Evolutionary conservation across 2,329 filamentous ascomycete species (phyloP).

Genomic region (Thielaviopsis cerberus): DNA sequence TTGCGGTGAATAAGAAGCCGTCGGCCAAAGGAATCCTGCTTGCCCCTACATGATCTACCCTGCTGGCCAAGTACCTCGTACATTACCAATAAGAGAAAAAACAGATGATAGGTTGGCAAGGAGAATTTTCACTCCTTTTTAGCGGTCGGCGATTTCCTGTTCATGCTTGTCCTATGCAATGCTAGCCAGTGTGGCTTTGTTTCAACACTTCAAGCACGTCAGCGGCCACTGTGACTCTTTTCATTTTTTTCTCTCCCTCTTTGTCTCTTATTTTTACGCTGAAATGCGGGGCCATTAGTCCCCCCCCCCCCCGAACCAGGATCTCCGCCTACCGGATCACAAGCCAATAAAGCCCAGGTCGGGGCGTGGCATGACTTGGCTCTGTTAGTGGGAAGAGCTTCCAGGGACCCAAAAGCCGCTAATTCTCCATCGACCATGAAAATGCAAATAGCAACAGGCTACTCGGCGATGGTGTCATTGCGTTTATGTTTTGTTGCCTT

Average conservation of each 20-base stretch:
- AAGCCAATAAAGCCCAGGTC: neutral
- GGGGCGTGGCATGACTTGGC: neutral
- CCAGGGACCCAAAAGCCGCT: neutral
- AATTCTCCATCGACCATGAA: neutral
- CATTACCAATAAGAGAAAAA: neutral
- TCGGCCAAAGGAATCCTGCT: neutral
- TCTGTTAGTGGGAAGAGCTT: neutral
- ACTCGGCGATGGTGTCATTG: neutral
- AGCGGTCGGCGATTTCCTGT: neutral
- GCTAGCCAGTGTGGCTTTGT: neutral
- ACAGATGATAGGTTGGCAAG: neutral
- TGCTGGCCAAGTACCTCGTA: neutral
- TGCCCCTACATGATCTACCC: neutral
- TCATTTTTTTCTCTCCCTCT: neutral
- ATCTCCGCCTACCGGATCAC: neutral
- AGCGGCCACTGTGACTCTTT: slow-evolving; percentile 4
- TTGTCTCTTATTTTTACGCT: neutral
- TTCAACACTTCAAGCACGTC: neutral
- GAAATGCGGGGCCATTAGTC: slow-evolving; percentile 1
- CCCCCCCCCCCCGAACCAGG: slow-evolving; percentile 5
- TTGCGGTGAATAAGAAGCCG: neutral
- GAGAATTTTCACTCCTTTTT: neutral
- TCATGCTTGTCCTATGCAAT: neutral
- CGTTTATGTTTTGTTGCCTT: neutral
- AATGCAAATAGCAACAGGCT: neutral